phyloP scores from a whole-genome alignment of 2,329 filamentous ascomycete genomes.

The Phaeoacremonium minimum region DNA sequence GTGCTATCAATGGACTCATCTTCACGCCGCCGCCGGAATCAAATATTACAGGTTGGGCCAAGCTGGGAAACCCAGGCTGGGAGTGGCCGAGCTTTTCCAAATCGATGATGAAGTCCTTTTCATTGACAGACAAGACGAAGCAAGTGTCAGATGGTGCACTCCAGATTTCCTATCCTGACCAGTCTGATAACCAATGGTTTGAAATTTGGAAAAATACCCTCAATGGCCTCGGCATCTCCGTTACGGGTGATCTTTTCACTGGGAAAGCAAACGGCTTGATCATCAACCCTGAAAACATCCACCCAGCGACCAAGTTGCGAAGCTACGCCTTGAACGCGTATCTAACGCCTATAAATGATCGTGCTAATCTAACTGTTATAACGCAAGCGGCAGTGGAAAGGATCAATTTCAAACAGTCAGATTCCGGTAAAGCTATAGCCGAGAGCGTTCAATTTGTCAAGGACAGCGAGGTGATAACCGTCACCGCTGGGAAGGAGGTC shows the following conservation, averaged over 20 bases:
- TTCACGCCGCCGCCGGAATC: constrained; percentile 1
- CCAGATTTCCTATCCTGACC: constrained; percentile 1
- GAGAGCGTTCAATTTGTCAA: not conserved
- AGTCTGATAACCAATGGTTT: constrained; percentile 1
- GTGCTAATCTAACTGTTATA: not conserved
- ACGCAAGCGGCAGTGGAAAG: not conserved
- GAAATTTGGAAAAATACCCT: constrained; percentile 3
- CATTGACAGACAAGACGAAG: not conserved
- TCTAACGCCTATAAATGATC: not conserved
- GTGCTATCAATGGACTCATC: constrained; percentile 1
- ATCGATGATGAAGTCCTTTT: constrained; percentile 2
- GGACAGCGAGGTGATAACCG: not conserved
- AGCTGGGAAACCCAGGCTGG: constrained; percentile 1
- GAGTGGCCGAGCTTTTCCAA: not conserved
- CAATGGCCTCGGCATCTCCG: not conserved
- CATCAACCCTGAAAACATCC: constrained; percentile 1
- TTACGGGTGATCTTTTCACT: not conserved
- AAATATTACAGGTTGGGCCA: not conserved
- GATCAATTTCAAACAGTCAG: not conserved
- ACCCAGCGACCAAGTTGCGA: constrained; percentile 1
- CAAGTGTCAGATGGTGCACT: constrained; percentile 1
- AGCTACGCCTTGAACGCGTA: constrained; percentile 3
- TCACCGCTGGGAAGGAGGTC: constrained; percentile 26
- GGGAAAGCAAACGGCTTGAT: not conserved
- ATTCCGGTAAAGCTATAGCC: not conserved